Conservation (phyloP, 345 rosid species). For the Xanthoceras sorbifolium region DNA sequence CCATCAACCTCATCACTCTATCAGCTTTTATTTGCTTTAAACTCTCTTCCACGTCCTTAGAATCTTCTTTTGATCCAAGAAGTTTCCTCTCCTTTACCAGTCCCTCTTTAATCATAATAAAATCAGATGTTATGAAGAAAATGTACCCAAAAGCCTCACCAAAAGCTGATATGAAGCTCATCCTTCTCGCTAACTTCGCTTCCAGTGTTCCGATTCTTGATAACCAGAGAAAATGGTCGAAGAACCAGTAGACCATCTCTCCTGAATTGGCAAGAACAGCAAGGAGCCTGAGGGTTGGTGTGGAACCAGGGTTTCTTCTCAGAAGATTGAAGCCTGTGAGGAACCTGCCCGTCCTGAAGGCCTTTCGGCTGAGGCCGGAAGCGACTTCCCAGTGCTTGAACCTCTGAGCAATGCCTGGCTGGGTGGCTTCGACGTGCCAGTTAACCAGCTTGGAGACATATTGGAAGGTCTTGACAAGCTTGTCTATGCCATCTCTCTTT, state of each 20-base stretch:
- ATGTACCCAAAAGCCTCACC: conserved; percentile 97
- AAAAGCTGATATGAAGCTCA: conserved; percentile 95
- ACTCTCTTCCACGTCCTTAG: conserved; percentile 36
- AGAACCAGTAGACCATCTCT: conserved; percentile 95
- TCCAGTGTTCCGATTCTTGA: conserved; percentile 85
- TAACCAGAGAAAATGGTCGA: conserved; percentile 93
- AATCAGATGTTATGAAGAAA: conserved; percentile 70
- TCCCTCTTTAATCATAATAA: conserved; percentile 60
- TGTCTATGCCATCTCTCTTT: conserved; percentile 95
- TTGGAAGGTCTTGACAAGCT: conserved; percentile 97
- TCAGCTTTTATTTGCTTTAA: conserved; percentile 56
- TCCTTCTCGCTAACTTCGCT: conserved; percentile 55
- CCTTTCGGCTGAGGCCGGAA: conserved; percentile 91
- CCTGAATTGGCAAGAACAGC: conserved; percentile 83
- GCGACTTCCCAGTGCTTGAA: conserved; percentile 96
- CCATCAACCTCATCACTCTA: conserved; percentile 84
- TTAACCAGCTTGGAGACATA: conserved; percentile 90
- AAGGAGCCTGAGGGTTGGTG: conserved; percentile 45
- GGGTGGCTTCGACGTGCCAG: conserved; percentile 62
- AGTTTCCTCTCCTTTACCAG: conserved; percentile 49
- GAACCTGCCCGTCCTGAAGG: conserved; percentile 86
- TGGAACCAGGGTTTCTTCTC: conserved; percentile 68
- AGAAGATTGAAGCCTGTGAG: conserved; percentile 92
- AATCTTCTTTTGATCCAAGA: conserved; percentile 20
- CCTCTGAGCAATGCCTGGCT: conserved; percentile 54